These are phyloP conservation scores for Wickerhamiella kurtzmanii DNA, from an alignment of 805 yeast species.

Conservation along the genomic window DNA sequence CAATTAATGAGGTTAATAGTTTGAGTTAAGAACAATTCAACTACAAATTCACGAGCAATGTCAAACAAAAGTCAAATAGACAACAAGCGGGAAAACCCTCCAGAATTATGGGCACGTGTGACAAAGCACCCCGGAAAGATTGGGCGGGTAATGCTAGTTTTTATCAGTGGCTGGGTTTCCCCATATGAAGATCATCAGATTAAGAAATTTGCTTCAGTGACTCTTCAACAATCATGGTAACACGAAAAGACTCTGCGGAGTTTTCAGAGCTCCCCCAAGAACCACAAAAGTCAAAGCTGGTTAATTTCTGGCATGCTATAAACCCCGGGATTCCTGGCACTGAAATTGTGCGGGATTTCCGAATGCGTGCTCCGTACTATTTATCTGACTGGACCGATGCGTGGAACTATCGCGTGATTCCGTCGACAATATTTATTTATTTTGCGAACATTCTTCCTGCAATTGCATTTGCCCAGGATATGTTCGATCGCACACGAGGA, in stretches of 20 bases:
- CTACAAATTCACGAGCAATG: no score
- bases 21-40: neutral
- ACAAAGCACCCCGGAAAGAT: neutral
- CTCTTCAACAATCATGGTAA: no score
- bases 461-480: slow-evolving; percentile 89
- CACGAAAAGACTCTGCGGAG: neutral
- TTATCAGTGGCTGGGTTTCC: no score
- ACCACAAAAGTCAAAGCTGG: neutral
- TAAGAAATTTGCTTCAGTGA: neutral
- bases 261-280: neutral
- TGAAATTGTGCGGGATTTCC: slow-evolving; percentile 44
- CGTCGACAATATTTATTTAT: slow-evolving; percentile 68
- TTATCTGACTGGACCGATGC: slow-evolving; percentile 73
- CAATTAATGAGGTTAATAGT: no score
- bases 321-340: neutral
- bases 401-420: slow-evolving; percentile 72
- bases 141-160: no score
- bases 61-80: neutral
- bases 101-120: neutral
- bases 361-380: slow-evolving; percentile 50
- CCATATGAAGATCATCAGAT: neutral
- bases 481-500: slow-evolving; percentile 82
- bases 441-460: slow-evolving; percentile 89
- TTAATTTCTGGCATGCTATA: neutral
- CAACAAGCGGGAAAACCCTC: no score